These are phyloP conservation scores for Coleophoma cylindrospora DNA, from an alignment of 2,329 filamentous ascomycete genomes.

Conservation along the genomic window DNA sequence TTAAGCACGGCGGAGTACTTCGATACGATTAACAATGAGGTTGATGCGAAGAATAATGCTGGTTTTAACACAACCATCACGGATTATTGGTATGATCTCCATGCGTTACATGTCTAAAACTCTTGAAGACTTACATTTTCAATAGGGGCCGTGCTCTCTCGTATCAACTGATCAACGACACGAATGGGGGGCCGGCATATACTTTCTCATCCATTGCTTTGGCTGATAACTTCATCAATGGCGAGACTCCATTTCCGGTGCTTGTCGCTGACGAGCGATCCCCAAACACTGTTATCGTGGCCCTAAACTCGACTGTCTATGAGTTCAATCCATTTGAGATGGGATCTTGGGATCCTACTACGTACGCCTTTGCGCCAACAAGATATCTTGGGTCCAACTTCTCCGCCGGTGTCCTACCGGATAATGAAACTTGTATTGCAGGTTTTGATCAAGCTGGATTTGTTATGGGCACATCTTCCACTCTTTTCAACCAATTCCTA, in stretches of 20 bases:
- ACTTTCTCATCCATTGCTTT: conserved; percentile 78
- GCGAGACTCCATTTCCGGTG: conserved; percentile 66
- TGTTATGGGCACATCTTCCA: conserved; percentile 80
- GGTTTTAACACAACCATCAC: conserved; percentile 70
- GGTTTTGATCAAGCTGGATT: conserved; percentile 82
- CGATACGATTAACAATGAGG: conserved; percentile 48
- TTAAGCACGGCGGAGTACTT: conserved; percentile 59
- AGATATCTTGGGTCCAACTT: conserved; percentile 72
- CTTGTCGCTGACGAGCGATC: conserved; percentile 65
- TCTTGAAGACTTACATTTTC: no score
- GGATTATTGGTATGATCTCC: conserved; percentile 62
- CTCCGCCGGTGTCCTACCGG: conserved; percentile 51
- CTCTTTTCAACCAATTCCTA: conserved; percentile 77
- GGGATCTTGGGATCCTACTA: conserved; percentile 69
- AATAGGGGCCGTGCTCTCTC: conserved; percentile 65
- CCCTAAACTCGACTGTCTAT: conserved; percentile 68
- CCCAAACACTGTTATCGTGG: conserved; percentile 55
- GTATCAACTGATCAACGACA: conserved; percentile 77
- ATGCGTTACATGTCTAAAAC: no score
- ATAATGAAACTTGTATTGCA: conserved; percentile 57
- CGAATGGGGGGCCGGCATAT: conserved; percentile 67
- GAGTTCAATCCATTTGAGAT: conserved; percentile 80
- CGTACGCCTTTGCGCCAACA: conserved; percentile 66
- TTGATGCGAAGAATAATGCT: conserved; percentile 56
- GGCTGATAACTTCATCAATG: conserved; percentile 56